Evolutionary conservation across 352 stramenopile genomes (phyloP), one percentile per base, ranked within the genome.

Genomic region (Nothophytophthora sp.): DNA sequence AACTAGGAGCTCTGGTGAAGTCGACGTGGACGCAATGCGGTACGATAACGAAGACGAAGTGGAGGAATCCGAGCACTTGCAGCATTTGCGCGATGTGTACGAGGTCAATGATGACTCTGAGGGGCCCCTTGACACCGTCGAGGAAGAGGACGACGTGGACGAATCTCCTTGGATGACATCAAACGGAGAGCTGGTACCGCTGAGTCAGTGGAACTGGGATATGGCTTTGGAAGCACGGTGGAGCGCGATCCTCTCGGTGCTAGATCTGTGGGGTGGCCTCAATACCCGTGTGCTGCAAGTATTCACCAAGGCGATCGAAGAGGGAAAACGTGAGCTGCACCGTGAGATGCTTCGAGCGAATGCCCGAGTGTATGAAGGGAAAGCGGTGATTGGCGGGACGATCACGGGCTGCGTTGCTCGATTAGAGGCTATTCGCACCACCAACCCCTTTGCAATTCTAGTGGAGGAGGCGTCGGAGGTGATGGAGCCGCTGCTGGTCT

Each of bases 391-490:
- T 52, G 86, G 83, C 12, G 87, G 87, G 0, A 96, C 87, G 0
- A 96, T 96, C 40, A 91, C 88, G 1, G 83, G 87, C 13, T 96
- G 87, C 23, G 87, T 96, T 2, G 76, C 83, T 5, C 69, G 87
- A 33, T 56, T 96, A 8, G 85, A 96, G 48, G 68, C 78, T 0
- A 92, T 96, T 52, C 75, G 84, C 9, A 76, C 79, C 6, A 95
- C 84, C 0, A 88, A 91, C 28, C 86, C 86, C 5, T 95, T 96
- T 50, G 83, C 84, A 3, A 85, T 96, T 50, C 60, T 96, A 20
- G 83, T 95, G 0, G 86, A 96, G 68, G 88, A 96, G 43, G 83
- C 88, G 9, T 90, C 76, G 0, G 86, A 96, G 70, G 86, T 96
- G 23, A 74, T 95, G 47, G 86, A 96, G 46, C 86, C 88, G 6